These are phyloP conservation scores for Fusarium hainanense DNA, from an alignment of 2,329 filamentous ascomycete genomes.

Conservation along the genomic window DNA sequence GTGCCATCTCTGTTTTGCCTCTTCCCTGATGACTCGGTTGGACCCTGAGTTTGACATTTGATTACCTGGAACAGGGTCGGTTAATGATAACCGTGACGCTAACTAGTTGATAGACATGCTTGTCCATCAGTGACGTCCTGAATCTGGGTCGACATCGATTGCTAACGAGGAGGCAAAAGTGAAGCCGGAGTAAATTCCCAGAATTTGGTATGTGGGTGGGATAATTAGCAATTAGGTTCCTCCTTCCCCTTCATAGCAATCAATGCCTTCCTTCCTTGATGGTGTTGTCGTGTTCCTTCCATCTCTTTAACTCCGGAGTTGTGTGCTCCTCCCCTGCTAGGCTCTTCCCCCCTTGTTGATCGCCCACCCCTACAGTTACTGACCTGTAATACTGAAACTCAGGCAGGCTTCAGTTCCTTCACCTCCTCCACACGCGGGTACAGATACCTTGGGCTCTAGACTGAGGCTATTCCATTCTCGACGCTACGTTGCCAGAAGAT, in stretches of 20 bases:
- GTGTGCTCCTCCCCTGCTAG: constrained; percentile 3
- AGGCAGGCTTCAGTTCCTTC: constrained; percentile 8
- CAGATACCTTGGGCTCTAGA: constrained; percentile 9
- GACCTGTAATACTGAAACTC: constrained; percentile 15
- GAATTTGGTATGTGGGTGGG: neutral
- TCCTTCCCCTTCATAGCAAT: neutral
- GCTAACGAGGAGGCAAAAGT: neutral
- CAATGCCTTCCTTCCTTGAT: neutral
- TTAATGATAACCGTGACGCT: constrained; percentile 24
- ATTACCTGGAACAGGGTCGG: constrained; percentile 12
- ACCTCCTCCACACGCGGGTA: constrained; percentile 4
- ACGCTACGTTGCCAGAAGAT: constrained; percentile 15
- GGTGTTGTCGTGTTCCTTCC: constrained; percentile 14
- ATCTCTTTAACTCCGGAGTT: neutral
- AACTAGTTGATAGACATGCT: neutral
- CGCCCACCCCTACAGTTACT: neutral
- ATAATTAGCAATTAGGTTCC: neutral
- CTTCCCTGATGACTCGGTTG: neutral
- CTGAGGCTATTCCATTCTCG: constrained; percentile 7
- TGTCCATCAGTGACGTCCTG: neutral
- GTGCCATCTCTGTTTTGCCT: neutral
- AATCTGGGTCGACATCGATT: neutral
- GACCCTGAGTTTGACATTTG: constrained; percentile 9
- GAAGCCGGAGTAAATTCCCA: neutral
- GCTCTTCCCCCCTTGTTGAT: constrained; percentile 7